Conservation (phyloP, 2,329 filamentous ascomycete genomes). For the Aspergillus neotritici region DNA sequence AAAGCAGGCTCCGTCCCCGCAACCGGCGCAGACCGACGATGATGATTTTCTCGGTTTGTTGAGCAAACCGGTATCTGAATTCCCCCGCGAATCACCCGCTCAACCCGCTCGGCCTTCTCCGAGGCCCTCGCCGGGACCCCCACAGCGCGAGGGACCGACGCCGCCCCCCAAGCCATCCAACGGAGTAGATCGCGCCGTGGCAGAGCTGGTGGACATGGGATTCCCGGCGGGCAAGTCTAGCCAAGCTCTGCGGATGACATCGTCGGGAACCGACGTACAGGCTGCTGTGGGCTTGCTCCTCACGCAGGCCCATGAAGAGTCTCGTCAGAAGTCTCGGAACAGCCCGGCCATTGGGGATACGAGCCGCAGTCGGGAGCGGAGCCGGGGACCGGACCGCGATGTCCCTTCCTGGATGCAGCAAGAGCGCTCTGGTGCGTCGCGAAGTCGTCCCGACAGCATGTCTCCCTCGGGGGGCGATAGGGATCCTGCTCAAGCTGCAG, state of each 20-base stretch:
- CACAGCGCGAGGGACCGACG: conserved; percentile 12
- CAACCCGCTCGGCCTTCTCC: background rate
- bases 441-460: conserved; percentile 25
- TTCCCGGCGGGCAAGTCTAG: conserved; percentile 81
- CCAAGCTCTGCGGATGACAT: conserved; percentile 72
- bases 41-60: conserved; percentile 60
- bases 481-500: conserved; percentile 74
- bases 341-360: conserved; percentile 17
- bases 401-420: conserved; percentile 61
- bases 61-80: conserved; percentile 53
- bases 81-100: conserved; percentile 31
- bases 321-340: conserved; percentile 60
- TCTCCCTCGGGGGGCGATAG: conserved; percentile 52
- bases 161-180: conserved; percentile 29
- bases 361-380: conserved; percentile 20
- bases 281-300: conserved; percentile 83
- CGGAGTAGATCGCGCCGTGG: conserved; percentile 71
- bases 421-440: conserved; percentile 29
- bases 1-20: conserved; percentile 45
- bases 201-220: conserved; percentile 89
- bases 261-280: conserved; percentile 73
- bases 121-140: conserved; percentile 5
- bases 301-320: conserved; percentile 81
- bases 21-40: conserved; percentile 44
- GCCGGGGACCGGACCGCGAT: conserved; percentile 24